These are phyloP conservation scores for Ceratocystis smalleyi DNA, from an alignment of 2,329 filamentous ascomycete species.

Conservation along the genomic window DNA sequence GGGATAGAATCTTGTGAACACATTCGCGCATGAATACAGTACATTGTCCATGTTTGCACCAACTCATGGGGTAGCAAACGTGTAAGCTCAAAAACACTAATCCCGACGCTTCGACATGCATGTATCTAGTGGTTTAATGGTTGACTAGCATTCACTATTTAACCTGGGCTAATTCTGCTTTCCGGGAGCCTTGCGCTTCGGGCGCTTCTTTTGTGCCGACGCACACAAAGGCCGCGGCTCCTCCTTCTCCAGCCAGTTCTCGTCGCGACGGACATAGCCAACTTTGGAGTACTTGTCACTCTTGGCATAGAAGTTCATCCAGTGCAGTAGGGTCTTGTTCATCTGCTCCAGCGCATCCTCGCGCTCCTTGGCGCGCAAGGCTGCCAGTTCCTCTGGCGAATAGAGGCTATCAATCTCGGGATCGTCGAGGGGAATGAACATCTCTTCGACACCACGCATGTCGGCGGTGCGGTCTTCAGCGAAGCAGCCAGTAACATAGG, in stretches of 20 bases:
- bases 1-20: neutral
- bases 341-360: constrained; percentile 50
- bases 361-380: constrained; percentile 45
- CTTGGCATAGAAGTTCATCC: constrained; percentile 68
- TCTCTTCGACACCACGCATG: constrained; percentile 71
- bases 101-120: too few relatives aligned
- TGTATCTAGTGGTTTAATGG: too few relatives aligned
- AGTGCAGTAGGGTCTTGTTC: constrained; percentile 54
- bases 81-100: neutral
- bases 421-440: constrained; percentile 56
- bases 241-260: constrained; percentile 42
- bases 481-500: constrained; percentile 89
- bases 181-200: constrained; percentile 1
- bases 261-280: constrained; percentile 52
- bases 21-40: neutral
- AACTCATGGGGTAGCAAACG: neutral
- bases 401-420: constrained; percentile 44
- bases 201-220: neutral
- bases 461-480: constrained; percentile 69
- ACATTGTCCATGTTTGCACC: neutral
- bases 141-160: neutral
- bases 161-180: neutral
- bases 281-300: constrained; percentile 70
- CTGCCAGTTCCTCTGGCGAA: constrained; percentile 37
- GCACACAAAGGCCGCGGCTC: constrained; percentile 28